phyloP scores from a whole-genome alignment of 768 basidiomycete genomes.

The Clathrus columnatus region DNA sequence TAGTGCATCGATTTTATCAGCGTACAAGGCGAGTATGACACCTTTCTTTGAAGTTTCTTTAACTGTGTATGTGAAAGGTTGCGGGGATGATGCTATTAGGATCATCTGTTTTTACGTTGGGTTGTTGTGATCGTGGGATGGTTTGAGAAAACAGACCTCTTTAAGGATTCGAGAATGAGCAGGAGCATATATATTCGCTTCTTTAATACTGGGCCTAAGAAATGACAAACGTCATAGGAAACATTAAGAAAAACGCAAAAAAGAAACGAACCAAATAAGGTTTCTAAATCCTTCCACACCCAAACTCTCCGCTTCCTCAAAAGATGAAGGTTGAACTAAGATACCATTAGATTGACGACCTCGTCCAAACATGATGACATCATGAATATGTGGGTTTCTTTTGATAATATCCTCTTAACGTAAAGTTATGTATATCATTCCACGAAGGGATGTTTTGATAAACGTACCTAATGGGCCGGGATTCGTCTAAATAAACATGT shows the following conservation, averaged over 20 bases:
- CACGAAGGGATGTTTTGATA: no score
- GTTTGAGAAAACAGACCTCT: constrained; percentile 22
- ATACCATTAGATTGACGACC: constrained; percentile 33
- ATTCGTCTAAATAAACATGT: not conserved
- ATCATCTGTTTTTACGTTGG: constrained; percentile 40
- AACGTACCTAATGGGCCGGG: not conserved
- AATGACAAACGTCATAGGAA: not conserved
- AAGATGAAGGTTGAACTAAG: constrained; percentile 23
- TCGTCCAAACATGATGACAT: constrained; percentile 33
- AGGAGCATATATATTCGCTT: constrained; percentile 23
- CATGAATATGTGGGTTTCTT: constrained; percentile 24
- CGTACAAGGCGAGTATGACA: constrained; percentile 29
- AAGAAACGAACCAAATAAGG: constrained; percentile 11
- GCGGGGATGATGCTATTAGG: constrained; percentile 25
- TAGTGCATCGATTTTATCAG: constrained; percentile 34
- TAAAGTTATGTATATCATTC: no score
- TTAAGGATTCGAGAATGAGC: constrained; percentile 40
- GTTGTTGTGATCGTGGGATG: not conserved
- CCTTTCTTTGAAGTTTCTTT: constrained; percentile 33
- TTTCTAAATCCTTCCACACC: not conserved
- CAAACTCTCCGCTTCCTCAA: constrained; percentile 1
- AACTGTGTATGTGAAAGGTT: constrained; percentile 34
- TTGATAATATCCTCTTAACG: constrained; percentile 32
- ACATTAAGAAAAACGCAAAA: not conserved
- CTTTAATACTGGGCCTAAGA: not conserved